Percentiles rank a stretch among this genome's conserved stretches.
Evolutionary conservation across 768 basidiomycete species (phyloP).

Genomic region (Candolleomyces aberdarensis): DNA sequence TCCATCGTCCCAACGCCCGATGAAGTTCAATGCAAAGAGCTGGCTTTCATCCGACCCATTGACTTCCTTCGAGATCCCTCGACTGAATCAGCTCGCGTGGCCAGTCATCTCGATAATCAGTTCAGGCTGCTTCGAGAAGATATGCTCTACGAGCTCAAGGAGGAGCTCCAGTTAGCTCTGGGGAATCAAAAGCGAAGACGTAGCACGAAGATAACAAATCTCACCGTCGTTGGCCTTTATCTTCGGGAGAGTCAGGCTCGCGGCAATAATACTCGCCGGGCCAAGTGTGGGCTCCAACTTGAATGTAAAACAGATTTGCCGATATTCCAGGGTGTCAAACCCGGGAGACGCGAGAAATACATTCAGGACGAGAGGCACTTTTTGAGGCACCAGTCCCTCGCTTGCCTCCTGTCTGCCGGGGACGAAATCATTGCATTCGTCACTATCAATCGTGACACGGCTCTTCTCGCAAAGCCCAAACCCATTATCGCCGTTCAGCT

Average conservation of each 20-base stretch:
- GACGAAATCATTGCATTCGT: constrained; percentile 50
- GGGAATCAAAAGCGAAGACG: constrained; percentile 38
- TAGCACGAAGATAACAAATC: constrained; percentile 34
- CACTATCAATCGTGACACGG: constrained; percentile 52
- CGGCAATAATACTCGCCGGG: background rate
- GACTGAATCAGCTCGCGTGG: constrained; percentile 31
- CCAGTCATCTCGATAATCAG: constrained; percentile 60
- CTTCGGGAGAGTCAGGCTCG: constrained; percentile 16
- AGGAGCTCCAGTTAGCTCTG: constrained; percentile 46
- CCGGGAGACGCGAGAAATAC: constrained; percentile 33
- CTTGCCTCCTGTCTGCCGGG: constrained; percentile 45
- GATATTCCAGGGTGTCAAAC: constrained; percentile 29
- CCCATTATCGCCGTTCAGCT: constrained; percentile 55
- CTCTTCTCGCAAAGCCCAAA: constrained; percentile 37
- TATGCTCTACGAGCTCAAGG: constrained; percentile 54
- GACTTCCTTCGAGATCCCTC: constrained; percentile 41
- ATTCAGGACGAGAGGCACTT: constrained; percentile 39
- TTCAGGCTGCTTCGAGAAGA: constrained; percentile 65
- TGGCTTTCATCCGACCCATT: constrained; percentile 48
- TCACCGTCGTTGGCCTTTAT: constrained; percentile 35
- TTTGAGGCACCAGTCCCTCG: constrained; percentile 51
- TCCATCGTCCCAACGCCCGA: constrained; percentile 62
- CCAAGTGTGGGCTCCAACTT: constrained; percentile 43
- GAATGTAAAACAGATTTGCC: constrained; percentile 33
- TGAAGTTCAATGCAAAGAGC: constrained; percentile 44